Percentiles rank a stretch among this genome's conserved stretches.
Evolutionary conservation across 2,329 filamentous ascomycete genomes (phyloP).

Genomic region (Stagonosporopsis cucurbitacearum): DNA sequence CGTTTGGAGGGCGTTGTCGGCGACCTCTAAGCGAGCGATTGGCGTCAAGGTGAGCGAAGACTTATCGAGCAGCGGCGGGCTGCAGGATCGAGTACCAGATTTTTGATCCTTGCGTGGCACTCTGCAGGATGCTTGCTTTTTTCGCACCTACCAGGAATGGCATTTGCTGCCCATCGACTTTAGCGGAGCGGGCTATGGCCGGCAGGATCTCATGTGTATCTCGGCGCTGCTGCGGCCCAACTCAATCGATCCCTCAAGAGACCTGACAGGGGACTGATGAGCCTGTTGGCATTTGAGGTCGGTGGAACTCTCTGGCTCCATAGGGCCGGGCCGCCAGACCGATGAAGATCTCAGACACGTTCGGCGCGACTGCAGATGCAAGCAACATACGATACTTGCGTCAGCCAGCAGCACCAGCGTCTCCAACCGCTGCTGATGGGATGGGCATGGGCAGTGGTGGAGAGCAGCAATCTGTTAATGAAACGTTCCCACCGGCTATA

Average conservation of each 20-base stretch:
- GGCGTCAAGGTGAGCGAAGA: conserved; percentile 2
- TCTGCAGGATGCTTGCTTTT: conserved; percentile 4
- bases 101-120: background rate
- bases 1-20: conserved; percentile 12
- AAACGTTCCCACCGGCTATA: conserved; percentile 14
- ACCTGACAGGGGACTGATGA: background rate
- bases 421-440: conserved; percentile 5
- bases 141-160: conserved; percentile 3
- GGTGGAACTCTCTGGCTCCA: background rate
- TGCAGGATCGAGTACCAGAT: conserved; percentile 15
- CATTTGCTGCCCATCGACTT: background rate
- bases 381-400: conserved; percentile 14
- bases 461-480: background rate
- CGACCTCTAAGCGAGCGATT: conserved; percentile 14
- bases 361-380: conserved; percentile 2
- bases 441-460: background rate
- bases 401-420: conserved; percentile 2
- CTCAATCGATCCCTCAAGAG: conserved; percentile 8
- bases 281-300: background rate
- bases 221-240: conserved; percentile 4
- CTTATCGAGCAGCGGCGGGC: conserved; percentile 4
- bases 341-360: background rate
- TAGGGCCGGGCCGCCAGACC: conserved; percentile 7
- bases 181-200: background rate
- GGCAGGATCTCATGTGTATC: conserved; percentile 1